These are phyloP conservation scores for Xerocomus potaroensis DNA, from an alignment of 768 basidiomycete species.

Conservation along the genomic window DNA sequence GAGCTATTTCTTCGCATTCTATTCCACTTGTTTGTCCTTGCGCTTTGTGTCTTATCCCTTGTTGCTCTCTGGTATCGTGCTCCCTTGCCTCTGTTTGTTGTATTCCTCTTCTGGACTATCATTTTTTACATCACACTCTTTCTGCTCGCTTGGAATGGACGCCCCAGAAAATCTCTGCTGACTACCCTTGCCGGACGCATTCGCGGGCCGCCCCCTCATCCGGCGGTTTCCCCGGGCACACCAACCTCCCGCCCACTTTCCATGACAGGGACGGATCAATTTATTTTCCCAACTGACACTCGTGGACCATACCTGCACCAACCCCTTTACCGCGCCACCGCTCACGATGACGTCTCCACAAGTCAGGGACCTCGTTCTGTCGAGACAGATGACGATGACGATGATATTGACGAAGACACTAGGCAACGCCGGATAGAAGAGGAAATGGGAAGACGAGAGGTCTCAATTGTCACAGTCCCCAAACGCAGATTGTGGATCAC, in stretches of 20 bases:
- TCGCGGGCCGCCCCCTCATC: conserved; percentile 31
- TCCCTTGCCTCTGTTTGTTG: conserved; percentile 50
- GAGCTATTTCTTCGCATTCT: conserved; percentile 45
- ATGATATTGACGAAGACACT: conserved; percentile 71
- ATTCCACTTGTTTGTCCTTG: conserved; percentile 56
- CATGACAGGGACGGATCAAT: conserved; percentile 38
- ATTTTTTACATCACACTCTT: conserved; percentile 55
- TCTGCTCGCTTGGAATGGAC: conserved; percentile 52
- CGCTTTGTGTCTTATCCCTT: conserved; percentile 53
- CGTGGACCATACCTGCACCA: conserved; percentile 67
- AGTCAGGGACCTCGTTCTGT: conserved; percentile 43
- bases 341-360: conserved; percentile 40
- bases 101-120: conserved; percentile 60
- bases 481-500: conserved; percentile 70
- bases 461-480: conserved; percentile 76
- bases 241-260: conserved; percentile 40
- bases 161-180: conserved; percentile 54
- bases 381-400: conserved; percentile 59
- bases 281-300: conserved; percentile 41
- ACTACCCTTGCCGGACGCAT: conserved; percentile 45
- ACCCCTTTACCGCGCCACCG: conserved; percentile 51
- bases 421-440: conserved; percentile 74
- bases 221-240: conserved; percentile 32
- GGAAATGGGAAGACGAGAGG: conserved; percentile 77
- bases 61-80: conserved; percentile 56